phyloP scores from a whole-genome alignment of 257 asterid species.

The Fraxinus cuspidata region DNA sequence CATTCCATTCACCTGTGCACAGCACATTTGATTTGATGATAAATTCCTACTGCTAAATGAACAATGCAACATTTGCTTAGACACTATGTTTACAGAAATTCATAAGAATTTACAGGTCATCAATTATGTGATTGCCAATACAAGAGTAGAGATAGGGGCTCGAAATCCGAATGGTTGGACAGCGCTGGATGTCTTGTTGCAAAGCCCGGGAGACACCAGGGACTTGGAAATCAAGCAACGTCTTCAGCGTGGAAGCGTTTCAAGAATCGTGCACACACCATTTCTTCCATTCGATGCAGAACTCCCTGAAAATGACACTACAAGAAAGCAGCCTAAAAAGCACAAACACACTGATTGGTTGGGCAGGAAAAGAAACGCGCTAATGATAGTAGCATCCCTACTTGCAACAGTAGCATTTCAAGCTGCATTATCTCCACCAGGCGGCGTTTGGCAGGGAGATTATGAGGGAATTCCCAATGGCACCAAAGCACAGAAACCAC shows the following conservation, averaged over 20 bases:
- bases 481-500: conserved; percentile 15
- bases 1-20: too few relatives aligned
- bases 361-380: conserved; percentile 33
- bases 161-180: conserved; percentile 32
- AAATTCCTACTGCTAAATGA: too few relatives aligned
- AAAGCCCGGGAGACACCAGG: conserved; percentile 34
- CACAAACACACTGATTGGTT: conserved; percentile 41
- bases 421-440: conserved; percentile 43
- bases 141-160: conserved; percentile 19
- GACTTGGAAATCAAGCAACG: conserved; percentile 34
- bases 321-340: neutral
- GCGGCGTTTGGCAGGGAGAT: conserved; percentile 43
- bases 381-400: conserved; percentile 48
- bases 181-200: conserved; percentile 29
- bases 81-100: neutral
- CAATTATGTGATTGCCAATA: conserved; percentile 10
- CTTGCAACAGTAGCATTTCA: conserved; percentile 43
- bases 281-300: neutral
- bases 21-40: too few relatives aligned
- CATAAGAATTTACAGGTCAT: conserved; percentile 25
- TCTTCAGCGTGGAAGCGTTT: conserved; percentile 18
- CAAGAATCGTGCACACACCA: neutral
- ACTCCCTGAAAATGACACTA: neutral
- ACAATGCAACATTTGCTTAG: too few relatives aligned
- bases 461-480: conserved; percentile 13